Evolutionary conservation across 2,329 filamentous ascomycete genomes (phyloP), one percentile per base, ranked within the genome.

Genomic region (Cryphonectria nitschkei): DNA sequence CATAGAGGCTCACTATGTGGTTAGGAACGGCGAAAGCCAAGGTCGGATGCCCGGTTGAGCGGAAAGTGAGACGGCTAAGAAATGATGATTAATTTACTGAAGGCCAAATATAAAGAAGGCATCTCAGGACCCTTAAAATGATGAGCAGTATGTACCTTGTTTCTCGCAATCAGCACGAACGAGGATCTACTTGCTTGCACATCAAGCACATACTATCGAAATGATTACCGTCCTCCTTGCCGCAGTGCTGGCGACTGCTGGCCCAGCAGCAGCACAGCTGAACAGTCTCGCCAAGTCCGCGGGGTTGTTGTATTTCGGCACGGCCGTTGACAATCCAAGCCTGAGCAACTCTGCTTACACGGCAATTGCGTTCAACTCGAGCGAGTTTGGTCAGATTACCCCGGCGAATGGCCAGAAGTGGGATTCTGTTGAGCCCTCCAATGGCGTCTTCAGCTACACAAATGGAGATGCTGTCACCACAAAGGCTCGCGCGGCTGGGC

Each of bases 321-420:
- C 88, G 1, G 89, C 89, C 1, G 88, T 88, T 61, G 87, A 92
- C 76, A 89, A 91, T 69, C 77, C 78, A 2, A 84, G 87, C 73
- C 77, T 88, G 46, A 82, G 80, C 63, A 87, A 92, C 78, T 76
- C 79, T 26, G 76, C 82, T 34, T 92, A 92, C 78, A 80, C 84
- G 32, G 77, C 80, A n/a, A 86, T 90, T 72, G 81, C 90, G 52
- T 83, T 83, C 74, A 81, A 89, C 77, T 80, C 76, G 13, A 80
- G 82, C 65, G 88, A 91, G 75, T 92, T 92, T 75, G 90, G 90
- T 39, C 86, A 89, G 77, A 83, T 91, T 37, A 91, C 89, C 0
- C 88, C 89, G 0, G 87, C 86, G 66, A 92, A 92, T 77, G 84
- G 85, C 2, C 87, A 89, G 78, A 86, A 89, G 83, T 92, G 89